Evolutionary conservation across 306 rosid species (phyloP), one percentile per base, ranked within the genome.

Genomic region (Quercus cerris): DNA sequence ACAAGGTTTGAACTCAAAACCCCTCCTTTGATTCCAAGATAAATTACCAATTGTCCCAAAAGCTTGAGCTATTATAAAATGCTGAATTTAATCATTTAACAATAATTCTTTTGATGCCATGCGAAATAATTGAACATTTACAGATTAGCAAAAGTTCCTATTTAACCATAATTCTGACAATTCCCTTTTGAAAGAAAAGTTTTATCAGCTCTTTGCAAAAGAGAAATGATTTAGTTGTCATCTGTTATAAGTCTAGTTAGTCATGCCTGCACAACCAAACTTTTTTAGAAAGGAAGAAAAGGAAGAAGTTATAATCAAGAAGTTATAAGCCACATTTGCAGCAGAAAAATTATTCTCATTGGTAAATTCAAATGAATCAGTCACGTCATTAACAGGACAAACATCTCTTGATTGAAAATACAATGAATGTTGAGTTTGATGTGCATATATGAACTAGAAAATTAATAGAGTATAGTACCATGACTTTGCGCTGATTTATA

Each of bases 401-500:
- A 58, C 2, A 71, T 35, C 19, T 66, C 51, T 14, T 2, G 25
- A 67, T 67, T 35, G n/a, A 75, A 55, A 75, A 23, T 35, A 15
- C 61, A 52, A 9, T 2, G 14, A 46, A 5, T 49, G 46, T 10
- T 56, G 31, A 72, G 14, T 1, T 46, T 55, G 76, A 33, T 77
- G 68, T 33, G 49, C 10, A 80, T 61, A 72, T 84, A 71, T 52
- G 63, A 12, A 19, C 44, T 66, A 77, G 74, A 38, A 41, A 74
- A 77, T 74, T 18, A 44, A 72, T 8, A 49, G 8, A 38, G 20
- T 25, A 33, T 9, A 76, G 55, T 85, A 93, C 99, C 98, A 93
- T 88, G 90, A 95, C 98, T 91, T 84, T 95, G 41, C 99, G 94
- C 89, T 95, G 99, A 84, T 95, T 95, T 82, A 95, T 93, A 9